Percentiles rank a stretch among this genome's conserved stretches.
Conservation (phyloP, 345 rosid species). For the Rhizophora mangle region DNA sequence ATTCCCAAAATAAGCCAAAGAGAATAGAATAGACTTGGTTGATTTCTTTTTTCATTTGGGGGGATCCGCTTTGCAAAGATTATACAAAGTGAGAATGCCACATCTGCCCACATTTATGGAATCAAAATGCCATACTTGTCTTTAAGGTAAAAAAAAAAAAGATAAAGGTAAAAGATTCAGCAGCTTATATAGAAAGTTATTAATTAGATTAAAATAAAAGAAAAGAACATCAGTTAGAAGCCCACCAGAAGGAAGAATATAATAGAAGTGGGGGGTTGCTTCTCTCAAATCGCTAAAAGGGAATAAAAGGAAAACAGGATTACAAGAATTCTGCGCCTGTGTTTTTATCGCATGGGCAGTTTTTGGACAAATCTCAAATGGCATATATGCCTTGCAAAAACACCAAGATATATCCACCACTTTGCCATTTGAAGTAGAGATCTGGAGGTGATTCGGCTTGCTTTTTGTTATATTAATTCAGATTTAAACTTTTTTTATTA, state of each 20-base stretch:
- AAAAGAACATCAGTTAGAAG: neutral
- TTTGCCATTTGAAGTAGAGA: no score
- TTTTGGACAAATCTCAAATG: no score
- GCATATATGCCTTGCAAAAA: conserved; percentile 8
- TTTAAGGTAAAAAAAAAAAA: neutral
- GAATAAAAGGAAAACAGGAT: conserved; percentile 13
- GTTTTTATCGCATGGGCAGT: conserved; percentile 6
- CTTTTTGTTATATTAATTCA: no score
- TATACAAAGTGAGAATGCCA: neutral
- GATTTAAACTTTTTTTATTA: no score
- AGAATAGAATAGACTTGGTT: no score
- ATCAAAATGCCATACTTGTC: neutral
- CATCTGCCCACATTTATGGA: neutral
- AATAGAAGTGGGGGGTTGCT: neutral
- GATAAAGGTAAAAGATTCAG: neutral
- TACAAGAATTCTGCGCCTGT: conserved; percentile 10
- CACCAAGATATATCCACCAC: neutral
- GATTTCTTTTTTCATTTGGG: no score
- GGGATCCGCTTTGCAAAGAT: no score
- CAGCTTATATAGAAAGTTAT: neutral
- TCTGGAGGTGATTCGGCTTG: no score
- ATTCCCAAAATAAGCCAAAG: no score
- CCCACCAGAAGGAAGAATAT: neutral
- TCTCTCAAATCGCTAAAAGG: conserved; percentile 1
- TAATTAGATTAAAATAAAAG: no score